A percentile compares a stretch with the other conserved stretches of the same genome.
Conservation (phyloP, 495 filamentous ascomycete species). For the Penicillium samsonianum region DNA sequence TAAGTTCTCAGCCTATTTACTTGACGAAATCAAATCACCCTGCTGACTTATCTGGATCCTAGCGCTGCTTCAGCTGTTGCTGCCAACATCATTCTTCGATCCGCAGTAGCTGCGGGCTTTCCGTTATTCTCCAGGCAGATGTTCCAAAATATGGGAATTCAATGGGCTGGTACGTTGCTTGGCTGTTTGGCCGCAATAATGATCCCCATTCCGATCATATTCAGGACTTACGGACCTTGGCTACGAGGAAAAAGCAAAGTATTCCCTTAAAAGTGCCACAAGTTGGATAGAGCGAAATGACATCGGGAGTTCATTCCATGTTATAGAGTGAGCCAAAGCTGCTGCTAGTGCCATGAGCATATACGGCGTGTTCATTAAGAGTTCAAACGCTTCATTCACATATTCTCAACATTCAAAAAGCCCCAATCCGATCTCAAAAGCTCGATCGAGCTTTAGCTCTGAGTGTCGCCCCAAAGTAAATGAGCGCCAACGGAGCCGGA, state of each 20-base stretch:
- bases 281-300: not conserved
- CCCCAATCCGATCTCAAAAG: too few species aligned
- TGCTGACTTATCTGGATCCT: conserved; percentile 2
- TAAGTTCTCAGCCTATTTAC: conserved; percentile 32
- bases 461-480: too few species aligned
- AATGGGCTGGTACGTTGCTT: conserved; percentile 78
- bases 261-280: conserved; percentile 5
- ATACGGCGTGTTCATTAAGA: not conserved
- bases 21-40: not conserved
- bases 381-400: too few species aligned
- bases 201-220: conserved; percentile 67
- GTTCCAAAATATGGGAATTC: conserved; percentile 75
- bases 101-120: conserved; percentile 73
- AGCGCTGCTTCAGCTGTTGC: conserved; percentile 84
- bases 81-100: conserved; percentile 85
- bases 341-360: not conserved
- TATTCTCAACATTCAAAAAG: too few species aligned
- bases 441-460: too few species aligned
- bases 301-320: not conserved
- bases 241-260: conserved; percentile 39
- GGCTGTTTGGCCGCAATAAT: conserved; percentile 70
- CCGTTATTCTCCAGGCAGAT: conserved; percentile 82
- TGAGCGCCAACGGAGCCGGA: too few species aligned
- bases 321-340: not conserved
- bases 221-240: conserved; percentile 36